These are phyloP conservation scores for Sanghuangporus weigelae DNA, from an alignment of 1,284 basidiomycete genomes.

Conservation along the genomic window DNA sequence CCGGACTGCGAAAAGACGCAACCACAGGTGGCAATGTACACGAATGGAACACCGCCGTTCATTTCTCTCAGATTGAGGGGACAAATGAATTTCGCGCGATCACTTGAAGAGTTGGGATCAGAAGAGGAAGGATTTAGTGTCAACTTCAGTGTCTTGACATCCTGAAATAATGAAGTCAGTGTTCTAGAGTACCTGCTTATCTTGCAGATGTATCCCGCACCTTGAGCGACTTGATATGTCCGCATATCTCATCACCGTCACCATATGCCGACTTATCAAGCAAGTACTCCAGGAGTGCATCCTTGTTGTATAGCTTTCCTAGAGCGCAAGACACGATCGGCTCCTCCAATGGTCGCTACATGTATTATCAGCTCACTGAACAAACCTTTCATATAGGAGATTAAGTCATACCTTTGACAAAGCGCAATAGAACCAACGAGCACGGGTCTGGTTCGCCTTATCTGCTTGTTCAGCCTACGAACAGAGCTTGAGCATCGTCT, in stretches of 20 bases:
- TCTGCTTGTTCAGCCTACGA: constrained; percentile 72
- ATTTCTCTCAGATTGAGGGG: constrained; percentile 89
- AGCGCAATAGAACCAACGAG: constrained; percentile 89
- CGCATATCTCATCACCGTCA: constrained; percentile 80
- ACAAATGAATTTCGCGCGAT: constrained; percentile 74
- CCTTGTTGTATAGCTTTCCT: constrained; percentile 93
- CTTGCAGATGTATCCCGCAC: constrained; percentile 32
- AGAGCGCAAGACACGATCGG: constrained; percentile 86
- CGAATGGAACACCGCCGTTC: constrained; percentile 85
- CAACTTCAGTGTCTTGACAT: constrained; percentile 77
- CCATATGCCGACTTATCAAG: constrained; percentile 75
- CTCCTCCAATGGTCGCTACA: constrained; percentile 72
- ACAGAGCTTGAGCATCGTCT: background rate
- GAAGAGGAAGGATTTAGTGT: constrained; percentile 61
- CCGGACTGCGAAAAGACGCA: constrained; percentile 81
- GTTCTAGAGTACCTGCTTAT: background rate
- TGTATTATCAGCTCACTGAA: background rate
- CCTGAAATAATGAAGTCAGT: constrained; percentile 41
- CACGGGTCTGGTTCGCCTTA: constrained; percentile 79
- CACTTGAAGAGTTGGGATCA: constrained; percentile 30
- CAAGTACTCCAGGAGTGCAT: constrained; percentile 83
- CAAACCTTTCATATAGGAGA: background rate
- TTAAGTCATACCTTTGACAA: constrained; percentile 71
- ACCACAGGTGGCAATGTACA: constrained; percentile 83
- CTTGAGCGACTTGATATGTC: constrained; percentile 84